These are phyloP conservation scores for Amaranthus palmeri DNA, from an alignment of 148 eudicot species.

Conservation along the genomic window DNA sequence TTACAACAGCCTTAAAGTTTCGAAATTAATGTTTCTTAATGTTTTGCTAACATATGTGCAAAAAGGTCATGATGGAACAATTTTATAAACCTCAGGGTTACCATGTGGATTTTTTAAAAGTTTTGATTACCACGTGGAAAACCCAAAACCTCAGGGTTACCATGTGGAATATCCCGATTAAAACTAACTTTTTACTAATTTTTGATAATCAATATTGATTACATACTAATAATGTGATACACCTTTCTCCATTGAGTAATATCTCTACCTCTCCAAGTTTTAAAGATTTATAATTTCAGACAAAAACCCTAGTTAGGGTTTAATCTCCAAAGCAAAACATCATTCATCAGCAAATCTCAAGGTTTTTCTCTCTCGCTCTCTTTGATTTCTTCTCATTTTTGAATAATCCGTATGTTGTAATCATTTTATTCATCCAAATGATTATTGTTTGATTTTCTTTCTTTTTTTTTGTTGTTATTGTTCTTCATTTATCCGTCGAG, in stretches of 20 bases:
- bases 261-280: neutral
- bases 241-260: neutral
- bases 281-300: neutral
- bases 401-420: neutral
- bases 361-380: conserved; percentile 14
- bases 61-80: too few relatives aligned
- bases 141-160: too few relatives aligned
- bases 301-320: conserved; percentile 30
- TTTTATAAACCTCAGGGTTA: too few relatives aligned
- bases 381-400: neutral
- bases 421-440: neutral
- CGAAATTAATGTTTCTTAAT: too few relatives aligned
- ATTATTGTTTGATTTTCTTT: neutral
- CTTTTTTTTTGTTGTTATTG: too few relatives aligned
- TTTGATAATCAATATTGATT: too few relatives aligned
- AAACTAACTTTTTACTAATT: too few relatives aligned
- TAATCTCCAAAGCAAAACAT: neutral
- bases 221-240: neutral
- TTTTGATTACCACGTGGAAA: too few relatives aligned
- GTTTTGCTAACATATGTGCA: too few relatives aligned
- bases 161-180: too few relatives aligned
- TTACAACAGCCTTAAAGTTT: too few relatives aligned
- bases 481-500: neutral
- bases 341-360: neutral
- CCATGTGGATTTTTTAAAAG: too few relatives aligned